Evolutionary conservation across 371 early-diverging fungal species (phyloP).

Genomic region (Mycotypha africana): DNA sequence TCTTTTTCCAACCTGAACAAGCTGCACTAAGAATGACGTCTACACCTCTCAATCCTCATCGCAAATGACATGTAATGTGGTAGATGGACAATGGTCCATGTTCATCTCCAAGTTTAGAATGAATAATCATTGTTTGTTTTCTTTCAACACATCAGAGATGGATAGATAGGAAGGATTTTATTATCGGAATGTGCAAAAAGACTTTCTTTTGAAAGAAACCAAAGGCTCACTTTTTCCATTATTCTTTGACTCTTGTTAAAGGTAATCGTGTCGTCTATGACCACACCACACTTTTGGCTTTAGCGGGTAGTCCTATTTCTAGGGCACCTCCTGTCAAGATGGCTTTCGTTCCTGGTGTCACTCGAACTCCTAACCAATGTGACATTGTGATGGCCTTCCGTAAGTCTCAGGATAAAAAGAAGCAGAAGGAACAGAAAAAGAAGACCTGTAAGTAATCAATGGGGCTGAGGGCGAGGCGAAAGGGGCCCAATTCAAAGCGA

Average conservation of each 20-base stretch:
- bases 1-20: too few relatives aligned
- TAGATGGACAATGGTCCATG: too few relatives aligned
- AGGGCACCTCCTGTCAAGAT: conserved; percentile 59
- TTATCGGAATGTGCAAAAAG: too few relatives aligned
- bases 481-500: too few relatives aligned
- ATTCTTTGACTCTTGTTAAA: too few relatives aligned
- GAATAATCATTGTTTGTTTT: too few relatives aligned
- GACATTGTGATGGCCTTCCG: conserved; percentile 24
- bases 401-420: conserved; percentile 33
- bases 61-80: too few relatives aligned
- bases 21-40: too few relatives aligned
- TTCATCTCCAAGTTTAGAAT: too few relatives aligned
- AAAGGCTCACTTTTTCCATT: background rate
- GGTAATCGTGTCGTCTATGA: conserved; percentile 60
- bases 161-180: background rate
- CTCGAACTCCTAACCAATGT: conserved; percentile 34
- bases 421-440: conserved; percentile 37
- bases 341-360: conserved; percentile 61
- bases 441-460: conserved; percentile 33
- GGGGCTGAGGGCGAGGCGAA: background rate
- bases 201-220: background rate
- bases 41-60: too few relatives aligned
- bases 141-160: too few relatives aligned
- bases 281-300: conserved; percentile 55
- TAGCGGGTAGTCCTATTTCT: conserved; percentile 60